Evolutionary conservation across 305 asterid genomes (phyloP), one percentile per base, ranked within the genome.

Genomic region (Fraxinus dipetala): DNA sequence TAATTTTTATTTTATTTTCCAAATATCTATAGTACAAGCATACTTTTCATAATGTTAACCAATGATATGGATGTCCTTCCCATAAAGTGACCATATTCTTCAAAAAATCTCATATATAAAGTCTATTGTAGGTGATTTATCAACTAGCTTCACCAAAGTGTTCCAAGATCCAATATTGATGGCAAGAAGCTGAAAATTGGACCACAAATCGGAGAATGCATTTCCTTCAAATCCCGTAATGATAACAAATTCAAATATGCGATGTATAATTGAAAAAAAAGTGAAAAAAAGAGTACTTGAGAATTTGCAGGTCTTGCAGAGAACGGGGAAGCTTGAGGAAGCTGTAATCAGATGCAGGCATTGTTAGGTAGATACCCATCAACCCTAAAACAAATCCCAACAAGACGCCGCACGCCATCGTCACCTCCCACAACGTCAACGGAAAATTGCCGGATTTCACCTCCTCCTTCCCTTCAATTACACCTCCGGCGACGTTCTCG

Each of bases 341-440:
- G 90, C 92, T 93, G 84, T 93, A 95, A 91, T 95, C 98, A 26
- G 98, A 91, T 13, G 90, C 89, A 32, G 98, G 98, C 98, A 95
- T 85, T 76, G 99, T 93, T 20, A 95, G 82, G 80, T 95, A 95
- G 28, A 95, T 88, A 79, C 89, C 93, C 7, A 82, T 48, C 85
- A 93, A 90, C 34, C 97, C 97, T 20, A 89, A 36, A 67, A 82
- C 79, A 80, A 93, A 93, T 28, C 93, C 94, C 88, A 91, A 84
- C 6, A 95, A 92, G 85, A 95, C 97, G 87, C 87, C 90, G 90
- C 86, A 81, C 48, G 94, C 97, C 63, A 86, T 86, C 88, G 86
- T 81, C 78, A 90, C 85, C 88, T 93, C 98, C 90, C 92, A 88
- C 79, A 75, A 82, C 85, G 91, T 86, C 90, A 95, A 84, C 28